A percentile compares a stretch with the other conserved stretches of the same genome.
phyloP scores from a whole-genome alignment of 2,329 filamentous ascomycete species.

The Xylaria sp. region DNA sequence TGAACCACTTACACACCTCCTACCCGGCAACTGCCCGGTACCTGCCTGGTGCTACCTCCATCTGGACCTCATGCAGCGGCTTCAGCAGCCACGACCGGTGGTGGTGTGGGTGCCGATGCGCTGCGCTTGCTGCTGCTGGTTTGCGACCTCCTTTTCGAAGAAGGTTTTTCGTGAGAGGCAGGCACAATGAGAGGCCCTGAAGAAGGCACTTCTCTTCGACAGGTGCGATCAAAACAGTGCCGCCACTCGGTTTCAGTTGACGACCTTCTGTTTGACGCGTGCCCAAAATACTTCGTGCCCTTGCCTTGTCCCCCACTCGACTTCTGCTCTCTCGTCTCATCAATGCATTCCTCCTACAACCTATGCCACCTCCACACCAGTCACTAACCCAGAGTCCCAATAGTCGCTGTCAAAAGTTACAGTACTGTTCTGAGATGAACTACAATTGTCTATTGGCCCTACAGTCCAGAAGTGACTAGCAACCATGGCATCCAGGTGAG shows the following conservation, averaged over 20 bases:
- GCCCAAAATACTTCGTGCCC: too few relatives aligned
- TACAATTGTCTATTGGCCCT: slow-evolving; percentile 23
- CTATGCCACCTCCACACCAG: too few relatives aligned
- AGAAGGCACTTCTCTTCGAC: neutral
- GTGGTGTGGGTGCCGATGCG: neutral
- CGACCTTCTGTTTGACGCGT: too few relatives aligned
- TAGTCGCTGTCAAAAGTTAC: neutral
- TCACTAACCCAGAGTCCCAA: too few relatives aligned
- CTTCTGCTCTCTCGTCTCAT: neutral
- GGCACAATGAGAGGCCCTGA: neutral
- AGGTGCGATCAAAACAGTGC: neutral
- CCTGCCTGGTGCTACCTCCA: neutral
- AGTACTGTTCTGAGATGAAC: slow-evolving; percentile 28
- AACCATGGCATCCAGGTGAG: slow-evolving; percentile 55
- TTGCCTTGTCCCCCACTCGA: neutral
- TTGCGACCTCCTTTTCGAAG: neutral
- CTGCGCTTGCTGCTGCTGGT: neutral
- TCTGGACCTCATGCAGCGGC: slow-evolving; percentile 1
- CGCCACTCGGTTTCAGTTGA: neutral
- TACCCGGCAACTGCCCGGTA: too few relatives aligned
- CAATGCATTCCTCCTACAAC: neutral
- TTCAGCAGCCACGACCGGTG: neutral
- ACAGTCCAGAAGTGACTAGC: slow-evolving; percentile 33
- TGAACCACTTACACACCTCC: too few relatives aligned
- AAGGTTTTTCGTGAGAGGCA: neutral